Evolutionary conservation across 495 filamentous ascomycete genomes (phyloP).

Genomic region (Tuber melanosporum): DNA sequence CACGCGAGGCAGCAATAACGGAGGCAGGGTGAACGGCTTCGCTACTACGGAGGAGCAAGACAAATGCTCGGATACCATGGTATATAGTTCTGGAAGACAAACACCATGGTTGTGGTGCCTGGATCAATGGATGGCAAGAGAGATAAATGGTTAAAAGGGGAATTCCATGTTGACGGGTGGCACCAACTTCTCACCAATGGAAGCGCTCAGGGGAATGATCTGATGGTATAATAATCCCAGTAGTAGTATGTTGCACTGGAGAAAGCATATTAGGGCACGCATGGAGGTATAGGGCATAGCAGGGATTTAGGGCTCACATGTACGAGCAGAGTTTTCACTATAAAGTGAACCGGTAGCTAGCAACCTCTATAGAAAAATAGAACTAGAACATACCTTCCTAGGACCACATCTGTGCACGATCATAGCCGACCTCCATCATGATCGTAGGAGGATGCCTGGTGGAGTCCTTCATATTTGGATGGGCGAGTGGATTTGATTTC

Average conservation of each 20-base stretch:
- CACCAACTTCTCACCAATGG: slow-evolving; percentile 1
- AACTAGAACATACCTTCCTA: too few species aligned
- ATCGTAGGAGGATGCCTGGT: background rate
- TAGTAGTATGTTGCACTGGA: too few species aligned
- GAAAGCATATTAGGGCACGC: too few species aligned
- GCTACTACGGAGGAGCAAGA: slow-evolving; percentile 9
- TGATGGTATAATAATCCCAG: too few species aligned
- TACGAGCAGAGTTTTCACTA: too few species aligned
- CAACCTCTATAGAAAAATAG: too few species aligned
- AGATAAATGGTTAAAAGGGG: slow-evolving; percentile 6
- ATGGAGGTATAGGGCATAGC: too few species aligned
- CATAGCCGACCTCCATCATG: too few species aligned
- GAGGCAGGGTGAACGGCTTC: slow-evolving; percentile 18
- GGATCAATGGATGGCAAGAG: background rate
- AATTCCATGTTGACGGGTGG: slow-evolving; percentile 3
- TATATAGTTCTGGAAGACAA: slow-evolving; percentile 9
- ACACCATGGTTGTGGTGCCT: slow-evolving; percentile 5
- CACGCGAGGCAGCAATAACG: background rate
- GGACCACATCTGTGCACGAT: too few species aligned
- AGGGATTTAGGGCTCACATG: too few species aligned
- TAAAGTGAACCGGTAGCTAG: too few species aligned
- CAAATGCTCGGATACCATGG: slow-evolving; percentile 19
- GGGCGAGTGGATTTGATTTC: background rate
- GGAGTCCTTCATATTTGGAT: background rate
- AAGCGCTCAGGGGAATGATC: slow-evolving; percentile 7